phyloP scores from a whole-genome alignment of 2,329 filamentous ascomycete species.

The Pseudocercospora eumusae region DNA sequence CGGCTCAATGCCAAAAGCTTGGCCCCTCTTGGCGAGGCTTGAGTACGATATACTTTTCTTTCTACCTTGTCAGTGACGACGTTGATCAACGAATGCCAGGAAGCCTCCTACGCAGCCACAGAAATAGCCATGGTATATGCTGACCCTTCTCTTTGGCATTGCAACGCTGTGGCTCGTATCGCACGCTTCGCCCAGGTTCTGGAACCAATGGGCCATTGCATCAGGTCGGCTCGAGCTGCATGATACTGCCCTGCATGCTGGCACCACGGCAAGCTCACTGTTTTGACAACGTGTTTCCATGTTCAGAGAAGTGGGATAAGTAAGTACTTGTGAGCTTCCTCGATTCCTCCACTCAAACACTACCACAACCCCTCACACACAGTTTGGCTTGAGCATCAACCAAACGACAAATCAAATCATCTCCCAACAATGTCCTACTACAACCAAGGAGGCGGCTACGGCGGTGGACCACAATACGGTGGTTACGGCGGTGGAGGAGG shows the following conservation, averaged over 20 bases:
- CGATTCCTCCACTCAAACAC: background rate
- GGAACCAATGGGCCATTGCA: conserved; percentile 5
- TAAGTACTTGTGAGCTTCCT: background rate
- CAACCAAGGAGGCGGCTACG: conserved; percentile 13
- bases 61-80: background rate
- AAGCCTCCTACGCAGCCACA: background rate
- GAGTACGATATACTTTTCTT: background rate
- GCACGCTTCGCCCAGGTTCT: conserved; percentile 5
- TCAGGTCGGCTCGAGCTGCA: conserved; percentile 1
- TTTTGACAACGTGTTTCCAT: background rate
- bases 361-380: background rate
- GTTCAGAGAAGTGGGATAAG: background rate
- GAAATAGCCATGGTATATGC: background rate
- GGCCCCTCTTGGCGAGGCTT: background rate
- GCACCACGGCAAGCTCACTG: background rate
- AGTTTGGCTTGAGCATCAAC: too few species aligned
- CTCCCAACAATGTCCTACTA: conserved; percentile 16
- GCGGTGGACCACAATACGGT: conserved; percentile 9
- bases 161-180: conserved; percentile 1
- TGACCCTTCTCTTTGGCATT: background rate
- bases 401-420: too few species aligned
- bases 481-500: conserved; percentile 18
- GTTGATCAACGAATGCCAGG: background rate
- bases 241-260: background rate
- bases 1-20: background rate